Evolutionary conservation across 2,329 filamentous ascomycete genomes (phyloP), one percentile per base, ranked within the genome.

Genomic region (Aspergillus costaricaensis): DNA sequence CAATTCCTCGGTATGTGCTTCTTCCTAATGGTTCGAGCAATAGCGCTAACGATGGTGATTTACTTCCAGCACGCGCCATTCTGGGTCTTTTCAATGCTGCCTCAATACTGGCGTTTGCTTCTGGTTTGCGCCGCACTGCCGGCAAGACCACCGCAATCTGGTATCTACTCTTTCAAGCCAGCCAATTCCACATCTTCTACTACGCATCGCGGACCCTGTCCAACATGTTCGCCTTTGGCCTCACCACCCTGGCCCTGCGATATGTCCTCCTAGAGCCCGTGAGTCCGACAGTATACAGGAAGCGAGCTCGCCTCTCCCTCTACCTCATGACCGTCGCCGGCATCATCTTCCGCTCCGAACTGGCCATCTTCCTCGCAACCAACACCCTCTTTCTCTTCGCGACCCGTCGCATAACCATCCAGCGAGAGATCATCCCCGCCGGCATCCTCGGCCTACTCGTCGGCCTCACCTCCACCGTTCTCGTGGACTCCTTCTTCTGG

Each of bases 401-500:
- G 1, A 81, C 81, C 8, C 75, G 80, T 2, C 82, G 83, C 25
- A 81, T 87, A 41, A 81, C 82, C 1, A 76, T 88, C 14, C 67
- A 85, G 15, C 62, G 64, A 39, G 72, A 77, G 2, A 83, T 96
- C 61, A 77, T 95, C 44, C 80, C 85, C 15, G 85, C 90, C 17
- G 91, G 92, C 17, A 53, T 89, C 15, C 75, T 82, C 5, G 89
- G 91, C 23, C 85, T 88, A 15, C 39, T 83, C n/a, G 77, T 89
- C 48, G 89, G 91, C 1, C 82, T 98, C 1, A 25, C 80, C 12
- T 77, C 88, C 38, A 92, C 92, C 0, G 81, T 96, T 14, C 83
- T 87, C 2, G 76, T 96, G 36, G 95, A 99, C 81, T 94, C 91
- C 1, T 94, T 92, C 79, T 96, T 98, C 79, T 99, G 94, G 95